Evolutionary conservation across 495 filamentous ascomycete genomes (phyloP).

Genomic region (Penicillium ochrochloron): DNA sequence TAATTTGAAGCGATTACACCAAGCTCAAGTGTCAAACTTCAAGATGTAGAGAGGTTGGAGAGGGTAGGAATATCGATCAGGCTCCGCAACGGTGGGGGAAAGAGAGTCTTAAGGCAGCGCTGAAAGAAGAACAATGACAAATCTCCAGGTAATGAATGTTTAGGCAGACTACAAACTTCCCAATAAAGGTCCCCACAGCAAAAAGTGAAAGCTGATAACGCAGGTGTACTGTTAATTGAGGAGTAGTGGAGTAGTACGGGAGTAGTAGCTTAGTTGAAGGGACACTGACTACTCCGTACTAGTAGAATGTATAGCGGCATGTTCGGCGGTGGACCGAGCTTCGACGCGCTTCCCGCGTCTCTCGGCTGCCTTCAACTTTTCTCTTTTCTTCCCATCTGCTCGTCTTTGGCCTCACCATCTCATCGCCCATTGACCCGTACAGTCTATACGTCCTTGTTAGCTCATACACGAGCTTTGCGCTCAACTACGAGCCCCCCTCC

Average conservation of each 20-base stretch:
- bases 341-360: slow-evolving; percentile 40
- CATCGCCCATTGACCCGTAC: slow-evolving; percentile 5
- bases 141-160: not conserved
- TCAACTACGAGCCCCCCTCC: not conserved
- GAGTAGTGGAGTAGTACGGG: not conserved
- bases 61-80: not conserved
- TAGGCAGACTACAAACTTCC: not conserved
- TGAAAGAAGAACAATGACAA: slow-evolving; percentile 1
- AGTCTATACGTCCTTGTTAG: slow-evolving; percentile 1
- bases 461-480: slow-evolving; percentile 8
- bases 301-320: slow-evolving; percentile 27
- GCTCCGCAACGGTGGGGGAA: not conserved
- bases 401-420: not conserved
- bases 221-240: not conserved
- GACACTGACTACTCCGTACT: too few relatives aligned
- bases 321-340: slow-evolving; percentile 35
- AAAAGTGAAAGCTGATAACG: not conserved
- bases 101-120: not conserved
- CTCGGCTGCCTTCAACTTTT: slow-evolving; percentile 30
- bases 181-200: not conserved
- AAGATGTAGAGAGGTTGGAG: not conserved
- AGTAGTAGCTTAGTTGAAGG: not conserved
- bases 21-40: not conserved
- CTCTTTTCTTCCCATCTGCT: slow-evolving; percentile 24
- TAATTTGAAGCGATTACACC: not conserved